These are phyloP conservation scores for Luffa aegyptiaca DNA, from an alignment of 306 rosid genomes.

Conservation along the genomic window DNA sequence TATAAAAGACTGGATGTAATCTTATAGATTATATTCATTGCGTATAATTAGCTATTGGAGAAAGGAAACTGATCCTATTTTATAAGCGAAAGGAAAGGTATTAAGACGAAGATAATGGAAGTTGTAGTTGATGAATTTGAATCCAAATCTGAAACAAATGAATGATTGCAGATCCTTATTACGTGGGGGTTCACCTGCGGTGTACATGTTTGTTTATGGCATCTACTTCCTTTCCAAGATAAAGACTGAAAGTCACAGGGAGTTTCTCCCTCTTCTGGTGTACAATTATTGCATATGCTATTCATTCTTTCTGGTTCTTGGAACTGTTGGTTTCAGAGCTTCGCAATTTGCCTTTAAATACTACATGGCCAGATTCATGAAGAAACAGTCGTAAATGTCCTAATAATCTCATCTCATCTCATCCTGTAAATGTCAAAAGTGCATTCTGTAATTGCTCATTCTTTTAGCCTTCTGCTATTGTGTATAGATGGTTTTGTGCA, in stretches of 20 bases:
- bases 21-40: too few species aligned
- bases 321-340: background rate
- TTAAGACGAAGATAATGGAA: too few species aligned
- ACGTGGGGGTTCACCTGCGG: conserved; percentile 21
- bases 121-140: background rate
- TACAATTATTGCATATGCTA: conserved; percentile 20
- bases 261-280: conserved; percentile 6
- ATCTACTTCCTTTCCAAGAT: conserved; percentile 14
- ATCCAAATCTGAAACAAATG: background rate
- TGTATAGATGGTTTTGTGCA: too few species aligned
- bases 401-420: too few species aligned
- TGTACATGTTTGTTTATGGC: conserved; percentile 22
- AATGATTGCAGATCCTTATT: conserved; percentile 13
- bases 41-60: too few species aligned
- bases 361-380: background rate
- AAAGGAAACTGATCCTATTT: too few species aligned
- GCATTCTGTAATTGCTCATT: too few species aligned
- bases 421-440: too few species aligned
- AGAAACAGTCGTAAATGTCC: background rate
- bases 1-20: too few species aligned
- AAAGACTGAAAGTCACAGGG: background rate
- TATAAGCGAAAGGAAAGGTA: too few species aligned
- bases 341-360: background rate
- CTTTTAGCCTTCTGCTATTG: too few species aligned
- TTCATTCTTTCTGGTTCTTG: conserved; percentile 16